Evolutionary conservation across 306 rosid genomes (phyloP), one percentile per base, ranked within the genome.

Genomic region (Castanospermum australe): DNA sequence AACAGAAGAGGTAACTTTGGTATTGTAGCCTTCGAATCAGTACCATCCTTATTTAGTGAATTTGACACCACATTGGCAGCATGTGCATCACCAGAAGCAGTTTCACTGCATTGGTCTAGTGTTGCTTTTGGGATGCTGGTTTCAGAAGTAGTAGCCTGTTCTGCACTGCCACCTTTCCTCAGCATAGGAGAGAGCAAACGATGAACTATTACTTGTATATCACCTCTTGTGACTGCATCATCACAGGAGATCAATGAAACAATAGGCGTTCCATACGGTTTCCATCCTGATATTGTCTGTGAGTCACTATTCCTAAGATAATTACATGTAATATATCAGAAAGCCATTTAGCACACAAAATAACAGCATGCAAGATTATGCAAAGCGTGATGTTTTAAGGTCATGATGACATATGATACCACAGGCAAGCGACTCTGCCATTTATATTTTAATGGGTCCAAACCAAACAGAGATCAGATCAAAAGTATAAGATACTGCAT

Each of bases 251-350:
- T 82, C 75, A 87, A 70, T 0, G 87, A 86, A 63, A 93, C 89
- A 52, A 95, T 86, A 72, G 99, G 99, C 52, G 89, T 84, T 90
- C 97, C 98, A 73, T 67, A 91, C 2, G 96, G 92, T 80, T 88
- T 85, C 96, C 97, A 94, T 71, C 97, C 98, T 18, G 98, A 94
- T 45, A 83, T 62, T 48, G 78, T 64, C 51, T 85, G 92, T 1
- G 89, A 83, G 82, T 87, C 89, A 61, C 88, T 88, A 45, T 76
- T 80, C 90, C 97, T 94, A 79, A 57, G 60, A 83, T 33, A 62
- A 73, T 62, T 38, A 74, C 41, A 57, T 12, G 35, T 30, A 64
- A 30, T 60, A 55, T 33, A 38, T 83, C 64, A 66, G 55, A 25
- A 79, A 71, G 54, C 67, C 42, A 63, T 28, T 13, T 56, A 79